Base-by-base conservation (phyloP, 2,329 filamentous ascomycete species). In the Anisogramma anomala region DNA sequence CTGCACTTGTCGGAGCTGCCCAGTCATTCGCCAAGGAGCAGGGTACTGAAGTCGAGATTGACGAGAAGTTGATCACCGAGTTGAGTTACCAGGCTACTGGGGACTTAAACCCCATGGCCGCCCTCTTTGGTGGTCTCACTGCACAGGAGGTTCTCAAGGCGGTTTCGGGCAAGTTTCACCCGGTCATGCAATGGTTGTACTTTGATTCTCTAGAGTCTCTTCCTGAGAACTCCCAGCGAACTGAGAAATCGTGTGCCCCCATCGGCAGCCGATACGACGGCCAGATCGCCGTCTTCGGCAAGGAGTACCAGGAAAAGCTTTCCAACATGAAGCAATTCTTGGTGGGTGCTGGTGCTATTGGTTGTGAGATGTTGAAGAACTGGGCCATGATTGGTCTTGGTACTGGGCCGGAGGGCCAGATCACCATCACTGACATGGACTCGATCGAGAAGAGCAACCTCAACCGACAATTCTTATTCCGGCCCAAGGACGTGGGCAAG, bases 311-410 rank as follows among this genome's bases (percentile, higher is more conserved):
- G 62, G 82, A 94, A 38, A 95, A 94, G 70, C 74, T 98, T 51
- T 76, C 82, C 46, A 94, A 95, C 54, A 64, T 91, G 47, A 91
- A 81, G 55, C 79, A 96, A 54, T 98, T 98, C 68, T 71, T 98
- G 41, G 91, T 98, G 43, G 91, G 91, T 52, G 86, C 91, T 34
- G 91, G 91, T 54, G 91, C 93, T 49, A 98, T 98, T 59, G 91
- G 91, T 33, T 98, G 91, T 57, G 91, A 98, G 59, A 98, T 96
- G 83, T 68, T 98, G 52, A 98, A 98, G 76, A 96, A 96, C 63
- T 98, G 91, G 88, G 89, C 93, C 26, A 93, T 98, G 88, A 94
- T 96, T 60, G 91, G 91, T 51, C 70, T 98, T 22, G 89, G 82
- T 33, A 84, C 84, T 33, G 91, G 91, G 3, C 84, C 86, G 3